Conservation (phyloP, 148 eudicot species). For the Oxyria digyna region DNA sequence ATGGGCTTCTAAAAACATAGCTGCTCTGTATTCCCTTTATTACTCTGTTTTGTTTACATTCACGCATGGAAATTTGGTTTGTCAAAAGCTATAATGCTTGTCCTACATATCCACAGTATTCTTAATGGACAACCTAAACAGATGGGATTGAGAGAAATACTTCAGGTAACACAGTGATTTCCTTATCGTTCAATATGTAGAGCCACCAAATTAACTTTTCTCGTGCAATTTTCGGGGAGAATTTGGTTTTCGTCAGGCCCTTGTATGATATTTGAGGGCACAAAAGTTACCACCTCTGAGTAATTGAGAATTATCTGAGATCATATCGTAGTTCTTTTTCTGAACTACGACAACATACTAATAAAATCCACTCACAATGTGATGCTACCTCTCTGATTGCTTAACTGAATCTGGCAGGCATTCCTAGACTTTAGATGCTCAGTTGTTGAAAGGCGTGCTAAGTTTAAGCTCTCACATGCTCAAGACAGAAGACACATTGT, state of each 20-base stretch:
- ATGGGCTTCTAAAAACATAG: not conserved
- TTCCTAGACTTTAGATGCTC: constrained; percentile 87
- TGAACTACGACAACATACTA: not conserved
- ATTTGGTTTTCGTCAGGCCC: not conserved
- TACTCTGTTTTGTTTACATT: not conserved
- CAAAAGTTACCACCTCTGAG: not conserved
- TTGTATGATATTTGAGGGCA: not conserved
- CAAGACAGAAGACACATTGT: constrained; percentile 73
- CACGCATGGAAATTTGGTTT: not conserved
- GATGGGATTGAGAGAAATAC: constrained; percentile 87
- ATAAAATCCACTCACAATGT: not conserved
- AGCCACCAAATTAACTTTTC: not conserved
- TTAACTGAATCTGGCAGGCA: constrained; percentile 36
- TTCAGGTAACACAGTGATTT: constrained; percentile 36
- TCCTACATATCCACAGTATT: constrained; percentile 39
- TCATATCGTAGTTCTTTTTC: not conserved
- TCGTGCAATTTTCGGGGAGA: not conserved
- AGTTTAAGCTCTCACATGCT: constrained; percentile 70
- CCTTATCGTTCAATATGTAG: not conserved
- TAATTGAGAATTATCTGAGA: not conserved
- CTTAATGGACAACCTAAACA: constrained; percentile 76
- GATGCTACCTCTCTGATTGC: not conserved
- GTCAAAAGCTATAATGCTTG: not conserved
- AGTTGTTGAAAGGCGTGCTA: constrained; percentile 80
- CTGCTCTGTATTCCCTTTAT: not conserved